These are phyloP conservation scores for Usnea hakonensis DNA, from an alignment of 495 filamentous ascomycete species.

Conservation along the genomic window DNA sequence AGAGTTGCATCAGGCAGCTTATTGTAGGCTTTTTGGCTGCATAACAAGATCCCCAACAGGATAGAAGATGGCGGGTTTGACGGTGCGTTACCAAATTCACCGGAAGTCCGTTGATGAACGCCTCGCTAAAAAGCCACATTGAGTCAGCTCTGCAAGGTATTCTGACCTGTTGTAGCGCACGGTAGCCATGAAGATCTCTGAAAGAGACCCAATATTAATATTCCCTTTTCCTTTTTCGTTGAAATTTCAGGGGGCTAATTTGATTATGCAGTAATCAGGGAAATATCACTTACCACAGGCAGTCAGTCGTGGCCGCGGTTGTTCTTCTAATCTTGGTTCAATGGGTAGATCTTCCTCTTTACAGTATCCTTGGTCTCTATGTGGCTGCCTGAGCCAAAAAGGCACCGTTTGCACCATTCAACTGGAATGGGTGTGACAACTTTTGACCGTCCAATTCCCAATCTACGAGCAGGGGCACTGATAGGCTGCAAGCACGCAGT, in stretches of 20 bases:
- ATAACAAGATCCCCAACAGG: no score
- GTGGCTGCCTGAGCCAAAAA: conserved; percentile 1
- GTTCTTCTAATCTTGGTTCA: no score
- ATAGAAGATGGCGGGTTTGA: no score
- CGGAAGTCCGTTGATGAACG: no score
- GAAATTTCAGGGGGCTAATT: no score
- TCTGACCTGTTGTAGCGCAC: not conserved
- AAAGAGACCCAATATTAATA: not conserved
- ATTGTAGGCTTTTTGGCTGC: not conserved
- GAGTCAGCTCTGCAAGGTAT: not conserved
- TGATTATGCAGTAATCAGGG: no score
- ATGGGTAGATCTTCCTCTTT: not conserved
- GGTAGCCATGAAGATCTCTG: not conserved
- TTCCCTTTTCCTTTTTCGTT: not conserved
- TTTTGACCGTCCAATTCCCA: not conserved
- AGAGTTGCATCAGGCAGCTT: not conserved
- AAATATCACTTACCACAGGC: no score
- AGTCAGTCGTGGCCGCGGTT: no score
- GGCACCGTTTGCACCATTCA: not conserved
- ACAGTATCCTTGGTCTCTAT: not conserved
- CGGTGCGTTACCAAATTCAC: no score
- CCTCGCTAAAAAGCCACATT: not conserved
- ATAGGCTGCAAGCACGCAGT: no score
- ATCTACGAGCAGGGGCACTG: no score
- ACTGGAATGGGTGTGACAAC: not conserved